Conservation (phyloP, 768 basidiomycete genomes). For the Terana coerulea region DNA sequence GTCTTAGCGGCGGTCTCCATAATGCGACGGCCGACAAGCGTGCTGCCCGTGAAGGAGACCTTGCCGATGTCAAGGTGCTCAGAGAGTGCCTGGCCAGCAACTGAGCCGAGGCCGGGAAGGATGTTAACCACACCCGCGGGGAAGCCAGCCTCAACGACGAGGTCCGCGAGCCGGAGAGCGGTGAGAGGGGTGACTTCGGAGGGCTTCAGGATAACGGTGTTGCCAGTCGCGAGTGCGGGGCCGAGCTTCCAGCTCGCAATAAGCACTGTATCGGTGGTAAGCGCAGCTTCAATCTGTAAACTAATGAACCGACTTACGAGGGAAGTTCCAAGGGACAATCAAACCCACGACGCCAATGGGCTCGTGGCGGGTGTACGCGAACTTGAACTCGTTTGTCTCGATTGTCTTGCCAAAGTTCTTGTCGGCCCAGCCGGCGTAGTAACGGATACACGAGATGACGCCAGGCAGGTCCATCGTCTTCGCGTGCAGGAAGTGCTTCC, state of each 20-base stretch:
- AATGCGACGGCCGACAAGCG: slow-evolving; percentile 72
- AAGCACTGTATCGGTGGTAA: slow-evolving; percentile 29
- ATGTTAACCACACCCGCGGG: slow-evolving; percentile 78
- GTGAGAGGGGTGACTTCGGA: slow-evolving; percentile 77
- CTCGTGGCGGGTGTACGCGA: slow-evolving; percentile 68
- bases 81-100: slow-evolving; percentile 66
- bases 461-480: slow-evolving; percentile 44
- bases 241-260: slow-evolving; percentile 75
- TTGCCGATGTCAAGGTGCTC: slow-evolving; percentile 64
- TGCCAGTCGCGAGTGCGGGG: slow-evolving; percentile 77
- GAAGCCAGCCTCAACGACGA: slow-evolving; percentile 68
- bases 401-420: slow-evolving; percentile 53
- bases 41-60: slow-evolving; percentile 80
- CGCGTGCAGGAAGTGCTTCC: slow-evolving; percentile 50
- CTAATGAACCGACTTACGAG: slow-evolving; percentile 29
- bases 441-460: slow-evolving; percentile 52
- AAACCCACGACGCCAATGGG: slow-evolving; percentile 49
- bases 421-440: slow-evolving; percentile 90
- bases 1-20: slow-evolving; percentile 75
- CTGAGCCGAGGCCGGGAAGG: slow-evolving; percentile 66
- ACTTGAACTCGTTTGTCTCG: slow-evolving; percentile 50
- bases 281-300: not conserved
- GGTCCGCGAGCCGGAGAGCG: slow-evolving; percentile 45
- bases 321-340: slow-evolving; percentile 74
- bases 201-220: slow-evolving; percentile 75